Evolutionary conservation across 164 flowering plant species (phyloP), one percentile per base, ranked within the genome.

Genomic region (Buxus sempervirens): DNA sequence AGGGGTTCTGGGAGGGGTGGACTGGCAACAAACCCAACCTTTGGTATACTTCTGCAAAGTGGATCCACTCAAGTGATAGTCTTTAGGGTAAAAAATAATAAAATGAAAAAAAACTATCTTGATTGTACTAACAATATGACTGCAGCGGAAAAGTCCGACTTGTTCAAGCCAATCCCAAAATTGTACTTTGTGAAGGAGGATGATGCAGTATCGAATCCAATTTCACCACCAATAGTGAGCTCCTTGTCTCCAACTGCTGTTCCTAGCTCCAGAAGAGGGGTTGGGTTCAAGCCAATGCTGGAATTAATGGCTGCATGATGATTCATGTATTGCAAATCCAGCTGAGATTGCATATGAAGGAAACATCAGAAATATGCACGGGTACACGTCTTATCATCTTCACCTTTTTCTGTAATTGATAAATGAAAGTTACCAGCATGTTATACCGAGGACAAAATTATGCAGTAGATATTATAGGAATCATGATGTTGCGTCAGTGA

Each of bases 251-350:
- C 97, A 66, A 85, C 63, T 58, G 88, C 74, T 14, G 89, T 86
- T 49, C 87, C 73, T 48, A 88, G 70, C 67, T 91, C 90, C 72
- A 91, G 64, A 62, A 76, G 74, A 36, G 95, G 93, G 55, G 72
- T 77, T 41, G 93, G 86, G 67, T 82, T 85, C 82, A 91, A 75
- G 56, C 93, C 89, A 78, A 91, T 84, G 72, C 93, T 85, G 26
- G 90, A 84, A 66, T 76, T 81, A 56, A 89, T 70, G 60, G 89
- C 81, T 1, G 91, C 88, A 75, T 79, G 85, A 61, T 58, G 81
- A 70, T 86, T 86, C 60, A 79, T 74, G 64, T 86, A 91, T 63
- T 84, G 83, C 71, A 91, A 75, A 75, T 91, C 95, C 73, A 91
- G 76, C 97, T 91, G 88, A 32, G 24, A 36, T n/a, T 60, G 21